Conservation (phyloP, 306 rosid genomes). For the Dalbergia oliveri region DNA sequence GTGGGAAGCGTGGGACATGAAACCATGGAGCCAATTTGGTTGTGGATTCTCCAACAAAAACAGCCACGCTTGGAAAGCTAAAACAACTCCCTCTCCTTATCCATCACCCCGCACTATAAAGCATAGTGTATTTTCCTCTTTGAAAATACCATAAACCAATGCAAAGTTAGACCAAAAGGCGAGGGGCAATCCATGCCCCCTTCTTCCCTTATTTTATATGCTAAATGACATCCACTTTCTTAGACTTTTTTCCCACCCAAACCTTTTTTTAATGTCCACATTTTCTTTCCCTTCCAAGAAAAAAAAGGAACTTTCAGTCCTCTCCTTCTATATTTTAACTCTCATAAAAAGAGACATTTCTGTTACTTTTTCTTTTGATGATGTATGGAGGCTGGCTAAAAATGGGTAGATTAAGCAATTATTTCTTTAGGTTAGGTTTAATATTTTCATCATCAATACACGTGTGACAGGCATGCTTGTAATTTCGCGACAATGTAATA, state of each 20-base stretch:
- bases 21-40: constrained; percentile 83
- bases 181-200: constrained; percentile 57
- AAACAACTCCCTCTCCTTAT: constrained; percentile 52
- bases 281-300: constrained; percentile 32
- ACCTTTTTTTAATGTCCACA: constrained; percentile 41
- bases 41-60: constrained; percentile 92
- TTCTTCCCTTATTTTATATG: constrained; percentile 43
- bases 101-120: constrained; percentile 62
- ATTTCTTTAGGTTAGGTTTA: constrained; percentile 12
- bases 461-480: constrained; percentile 54
- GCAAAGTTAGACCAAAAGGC: constrained; percentile 44
- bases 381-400: constrained; percentile 27
- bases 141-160: constrained; percentile 44
- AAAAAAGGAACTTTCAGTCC: constrained; percentile 46
- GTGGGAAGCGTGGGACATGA: constrained; percentile 69
- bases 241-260: constrained; percentile 58
- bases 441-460: constrained; percentile 51
- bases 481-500: constrained; percentile 33
- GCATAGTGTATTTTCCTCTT: constrained; percentile 41
- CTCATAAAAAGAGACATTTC: background rate
- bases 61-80: constrained; percentile 82
- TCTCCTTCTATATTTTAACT: background rate
- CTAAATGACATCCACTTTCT: constrained; percentile 61
- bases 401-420: constrained; percentile 54
- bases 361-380: constrained; percentile 15